phyloP scores from a whole-genome alignment of 805 yeast species.

The Debaryomyces maramus region DNA sequence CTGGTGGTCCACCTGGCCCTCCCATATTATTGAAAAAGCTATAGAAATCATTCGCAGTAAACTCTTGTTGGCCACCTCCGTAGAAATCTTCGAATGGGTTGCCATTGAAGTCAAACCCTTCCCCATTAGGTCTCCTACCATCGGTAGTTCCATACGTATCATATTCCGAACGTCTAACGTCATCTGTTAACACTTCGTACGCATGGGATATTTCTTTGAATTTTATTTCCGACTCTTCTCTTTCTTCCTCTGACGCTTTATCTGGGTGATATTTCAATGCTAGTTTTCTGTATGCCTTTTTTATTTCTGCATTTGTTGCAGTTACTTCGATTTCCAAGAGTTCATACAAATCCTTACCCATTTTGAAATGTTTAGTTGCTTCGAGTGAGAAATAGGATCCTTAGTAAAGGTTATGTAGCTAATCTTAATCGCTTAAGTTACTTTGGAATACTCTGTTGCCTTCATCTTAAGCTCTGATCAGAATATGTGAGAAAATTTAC shows the following conservation, averaged over 20 bases:
- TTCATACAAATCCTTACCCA: constrained; percentile 49
- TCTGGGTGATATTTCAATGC: constrained; percentile 90
- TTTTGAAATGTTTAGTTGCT: too few species aligned
- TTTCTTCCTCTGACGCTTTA: constrained; percentile 66
- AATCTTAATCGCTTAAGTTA: too few species aligned
- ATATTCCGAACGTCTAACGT: constrained; percentile 55
- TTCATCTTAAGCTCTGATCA: not conserved
- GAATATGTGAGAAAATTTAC: constrained; percentile 1
- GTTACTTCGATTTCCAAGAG: constrained; percentile 65
- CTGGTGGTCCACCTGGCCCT: constrained; percentile 17
- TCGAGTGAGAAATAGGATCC: too few species aligned
- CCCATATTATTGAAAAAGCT: constrained; percentile 58
- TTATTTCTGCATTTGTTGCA: constrained; percentile 73
- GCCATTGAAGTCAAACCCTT: constrained; percentile 26
- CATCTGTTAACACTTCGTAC: constrained; percentile 79
- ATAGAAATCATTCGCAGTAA: constrained; percentile 73
- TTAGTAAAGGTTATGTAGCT: too few species aligned
- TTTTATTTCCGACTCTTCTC: constrained; percentile 69
- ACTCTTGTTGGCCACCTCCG: constrained; percentile 44
- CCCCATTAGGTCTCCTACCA: constrained; percentile 21
- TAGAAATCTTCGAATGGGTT: constrained; percentile 37
- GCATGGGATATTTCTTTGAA: constrained; percentile 88
- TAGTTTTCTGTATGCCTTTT: constrained; percentile 78
- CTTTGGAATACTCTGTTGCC: not conserved
- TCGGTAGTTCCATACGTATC: constrained; percentile 54